Evolutionary conservation across 2,329 filamentous ascomycete genomes (phyloP), one percentile per base, ranked within the genome.

Genomic region (Fusarium poae): DNA sequence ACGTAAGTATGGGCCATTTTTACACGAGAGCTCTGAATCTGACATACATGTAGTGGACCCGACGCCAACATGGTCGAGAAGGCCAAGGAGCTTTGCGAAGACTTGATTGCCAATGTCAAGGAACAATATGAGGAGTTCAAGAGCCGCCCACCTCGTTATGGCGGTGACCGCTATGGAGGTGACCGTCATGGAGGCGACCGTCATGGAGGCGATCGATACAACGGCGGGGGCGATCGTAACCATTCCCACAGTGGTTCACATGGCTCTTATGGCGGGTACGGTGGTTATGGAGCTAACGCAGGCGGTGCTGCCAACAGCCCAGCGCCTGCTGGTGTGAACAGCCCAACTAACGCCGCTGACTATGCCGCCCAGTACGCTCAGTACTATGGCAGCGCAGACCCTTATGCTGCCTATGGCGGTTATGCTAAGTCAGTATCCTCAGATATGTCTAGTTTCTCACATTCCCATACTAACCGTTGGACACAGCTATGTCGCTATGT

Each of bases 71-170:
- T 97, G 84, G 95, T 99, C 34, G 87, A 94, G 63, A 90, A 89
- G 72, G 96, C 93, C 37, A 97, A 96, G 78, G 89, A 92, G 70
- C 89, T 97, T 45, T 98, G 95, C 78, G 88, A 95, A 72, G 94
- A 97, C 74, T 84, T 99, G 52, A 86, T 99, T 48, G 86, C 84
- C 67, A 97, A 96, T 72, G 96, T 99, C 57, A 92, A 90, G 76
- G 87, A 93, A 66, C 91, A 97, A 77, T 98, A 97, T 77, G 92
- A 97, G 77, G 89, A 91, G 46, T 97, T 95, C 85, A 98, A 97
- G 81, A 89, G 89, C 71, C 89, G 92, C 10, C 92, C 92, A 18
- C 92, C 90, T 65, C 90, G 91, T 50, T 82, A 84, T 71, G 75
- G 79, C 72, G 77, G 83, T 75, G 66, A 76, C 45, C 67, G 67